These are phyloP conservation scores for Coccomyxa sp. DNA, from an alignment of 139 green algal species.

Conservation along the genomic window DNA sequence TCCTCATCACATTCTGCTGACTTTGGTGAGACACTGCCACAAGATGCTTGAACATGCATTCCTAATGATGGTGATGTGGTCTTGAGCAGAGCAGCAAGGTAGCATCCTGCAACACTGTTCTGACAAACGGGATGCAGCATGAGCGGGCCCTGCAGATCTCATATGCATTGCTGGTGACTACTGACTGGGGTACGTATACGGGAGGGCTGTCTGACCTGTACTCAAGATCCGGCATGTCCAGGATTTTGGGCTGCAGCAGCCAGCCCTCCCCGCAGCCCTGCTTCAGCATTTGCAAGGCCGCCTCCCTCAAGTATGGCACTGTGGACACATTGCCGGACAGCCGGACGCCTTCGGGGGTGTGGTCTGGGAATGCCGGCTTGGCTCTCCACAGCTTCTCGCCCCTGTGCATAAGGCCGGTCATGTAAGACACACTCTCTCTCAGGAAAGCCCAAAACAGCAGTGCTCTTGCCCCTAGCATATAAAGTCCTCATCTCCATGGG, in stretches of 20 bases:
- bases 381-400: neutral
- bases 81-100: no score
- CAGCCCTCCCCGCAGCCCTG: conserved; percentile 19
- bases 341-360: neutral
- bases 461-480: neutral
- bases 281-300: conserved; percentile 4
- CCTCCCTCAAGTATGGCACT: neutral
- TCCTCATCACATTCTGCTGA: no score
- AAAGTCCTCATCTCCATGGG: neutral
- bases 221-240: conserved; percentile 15
- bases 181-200: no score
- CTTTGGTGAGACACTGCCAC: no score
- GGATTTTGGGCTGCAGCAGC: conserved; percentile 16
- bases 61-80: no score
- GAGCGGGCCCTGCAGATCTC: no score
- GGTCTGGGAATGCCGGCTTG: neutral
- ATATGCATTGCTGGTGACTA: no score
- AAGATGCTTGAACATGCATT: no score
- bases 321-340: neutral
- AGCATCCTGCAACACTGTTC: no score
- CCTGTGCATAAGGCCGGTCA: neutral
- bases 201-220: conserved; percentile 4
- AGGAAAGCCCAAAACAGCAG: no score
- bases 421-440: neutral
- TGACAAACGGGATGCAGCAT: no score